phyloP scores from a whole-genome alignment of 805 yeast species.

The Ogataea thermomethanolica region DNA sequence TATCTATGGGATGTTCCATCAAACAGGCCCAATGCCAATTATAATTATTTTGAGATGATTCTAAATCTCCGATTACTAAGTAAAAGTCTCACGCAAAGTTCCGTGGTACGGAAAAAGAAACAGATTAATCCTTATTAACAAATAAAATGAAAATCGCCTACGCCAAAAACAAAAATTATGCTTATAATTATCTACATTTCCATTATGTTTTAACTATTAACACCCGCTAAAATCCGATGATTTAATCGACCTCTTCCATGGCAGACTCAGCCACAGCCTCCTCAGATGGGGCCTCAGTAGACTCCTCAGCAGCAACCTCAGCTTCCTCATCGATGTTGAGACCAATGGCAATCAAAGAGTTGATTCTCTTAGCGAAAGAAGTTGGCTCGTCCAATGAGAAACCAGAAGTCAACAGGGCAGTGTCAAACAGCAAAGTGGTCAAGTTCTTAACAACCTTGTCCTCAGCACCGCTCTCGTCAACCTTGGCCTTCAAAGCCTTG shows the following conservation, averaged over 20 bases:
- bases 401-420: constrained; percentile 98
- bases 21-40: not conserved
- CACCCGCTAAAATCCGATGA: not conserved
- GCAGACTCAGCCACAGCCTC: constrained; percentile 85
- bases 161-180: not conserved
- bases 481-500: constrained; percentile 93
- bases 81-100: no score
- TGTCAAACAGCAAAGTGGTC: constrained; percentile 93
- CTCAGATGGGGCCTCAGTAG: constrained; percentile 51
- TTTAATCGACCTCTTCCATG: constrained; percentile 98
- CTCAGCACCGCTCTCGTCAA: constrained; percentile 94
- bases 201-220: constrained; percentile 8
- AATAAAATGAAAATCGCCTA: not conserved
- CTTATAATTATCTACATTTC: not conserved
- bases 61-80: no score
- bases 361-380: constrained; percentile 95
- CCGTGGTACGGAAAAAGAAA: no score
- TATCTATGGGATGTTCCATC: constrained; percentile 8
- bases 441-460: constrained; percentile 98
- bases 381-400: constrained; percentile 98
- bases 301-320: constrained; percentile 36
- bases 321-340: constrained; percentile 91
- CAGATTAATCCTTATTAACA: not conserved
- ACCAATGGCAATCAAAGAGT: constrained; percentile 97
- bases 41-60: no score